Evolutionary conservation across 306 rosid species (phyloP).

Genomic region (Trichosanthes cucumerina): DNA sequence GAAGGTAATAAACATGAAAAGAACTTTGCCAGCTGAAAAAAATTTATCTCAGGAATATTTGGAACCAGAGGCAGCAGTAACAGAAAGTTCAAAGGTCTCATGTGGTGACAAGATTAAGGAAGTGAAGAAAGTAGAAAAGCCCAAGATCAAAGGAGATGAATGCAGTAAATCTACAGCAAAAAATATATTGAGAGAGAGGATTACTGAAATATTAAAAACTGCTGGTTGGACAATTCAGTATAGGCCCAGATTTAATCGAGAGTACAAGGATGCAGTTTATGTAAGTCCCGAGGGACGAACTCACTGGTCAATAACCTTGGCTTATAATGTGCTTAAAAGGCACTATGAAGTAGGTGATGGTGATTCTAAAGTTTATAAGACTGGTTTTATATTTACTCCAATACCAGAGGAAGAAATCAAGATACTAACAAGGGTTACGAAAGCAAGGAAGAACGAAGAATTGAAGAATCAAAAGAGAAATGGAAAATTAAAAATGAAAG

Average conservation of each 20-base stretch:
- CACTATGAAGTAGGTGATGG: conserved; percentile 56
- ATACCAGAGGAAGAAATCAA: conserved; percentile 56
- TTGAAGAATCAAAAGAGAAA: neutral
- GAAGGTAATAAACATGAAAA: conserved; percentile 14
- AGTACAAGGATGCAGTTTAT: conserved; percentile 71
- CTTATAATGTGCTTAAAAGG: conserved; percentile 53
- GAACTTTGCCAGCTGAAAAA: conserved; percentile 21
- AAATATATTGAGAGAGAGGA: conserved; percentile 57
- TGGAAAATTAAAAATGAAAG: neutral
- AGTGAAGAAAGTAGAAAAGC: neutral
- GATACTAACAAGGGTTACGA: conserved; percentile 40
- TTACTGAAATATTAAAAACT: conserved; percentile 38
- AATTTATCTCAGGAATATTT: conserved; percentile 12
- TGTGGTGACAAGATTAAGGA: conserved; percentile 5
- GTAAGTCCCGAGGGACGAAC: conserved; percentile 61
- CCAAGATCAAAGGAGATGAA: conserved; percentile 14
- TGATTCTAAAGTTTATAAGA: conserved; percentile 32
- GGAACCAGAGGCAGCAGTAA: conserved; percentile 24
- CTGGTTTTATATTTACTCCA: conserved; percentile 63
- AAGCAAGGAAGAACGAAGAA: conserved; percentile 16
- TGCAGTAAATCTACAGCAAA: conserved; percentile 17
- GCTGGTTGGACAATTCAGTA: conserved; percentile 87
- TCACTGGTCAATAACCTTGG: conserved; percentile 94
- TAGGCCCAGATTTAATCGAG: conserved; percentile 54
- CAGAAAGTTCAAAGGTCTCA: conserved; percentile 14